These are phyloP conservation scores for Gracilaria gracilis DNA, from an alignment of 23 red algal genomes.

Conservation along the genomic window DNA sequence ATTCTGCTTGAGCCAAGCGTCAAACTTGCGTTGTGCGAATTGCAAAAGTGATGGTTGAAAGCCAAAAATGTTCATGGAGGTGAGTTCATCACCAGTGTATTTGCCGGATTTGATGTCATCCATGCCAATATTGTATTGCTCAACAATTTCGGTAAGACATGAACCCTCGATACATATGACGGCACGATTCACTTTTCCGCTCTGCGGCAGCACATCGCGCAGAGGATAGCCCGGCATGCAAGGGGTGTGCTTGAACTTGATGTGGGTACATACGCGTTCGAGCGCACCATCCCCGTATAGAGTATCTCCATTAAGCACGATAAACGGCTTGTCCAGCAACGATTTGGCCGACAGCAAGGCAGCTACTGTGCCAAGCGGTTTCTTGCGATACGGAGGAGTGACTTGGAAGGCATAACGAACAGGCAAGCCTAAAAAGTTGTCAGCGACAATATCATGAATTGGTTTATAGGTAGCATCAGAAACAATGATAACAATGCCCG, in stretches of 20 bases:
- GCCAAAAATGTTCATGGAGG: slow-evolving; percentile 95
- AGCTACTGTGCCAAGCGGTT: slow-evolving; percentile 93
- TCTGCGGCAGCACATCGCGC: slow-evolving; percentile 81
- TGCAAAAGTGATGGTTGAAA: slow-evolving; percentile 70
- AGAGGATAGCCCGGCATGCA: slow-evolving; percentile 95
- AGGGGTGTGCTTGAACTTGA: slow-evolving; percentile 51
- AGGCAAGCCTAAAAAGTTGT: slow-evolving; percentile 77
- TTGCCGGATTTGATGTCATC: slow-evolving; percentile 76
- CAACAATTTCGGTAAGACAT: slow-evolving; percentile 79
- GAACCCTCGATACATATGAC: slow-evolving; percentile 67
- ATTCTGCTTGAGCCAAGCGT: slow-evolving; percentile 53
- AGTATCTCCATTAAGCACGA: slow-evolving; percentile 92
- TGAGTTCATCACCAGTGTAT: slow-evolving; percentile 91
- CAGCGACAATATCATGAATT: slow-evolving; percentile 75
- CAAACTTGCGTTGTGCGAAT: slow-evolving; percentile 76
- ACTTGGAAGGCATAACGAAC: slow-evolving; percentile 76
- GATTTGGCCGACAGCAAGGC: slow-evolving; percentile 79
- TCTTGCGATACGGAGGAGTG: slow-evolving; percentile 77
- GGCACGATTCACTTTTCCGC: slow-evolving; percentile 85
- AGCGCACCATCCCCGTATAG: slow-evolving; percentile 86
- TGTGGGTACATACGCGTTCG: slow-evolving; percentile 67
- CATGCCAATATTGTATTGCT: slow-evolving; percentile 89
- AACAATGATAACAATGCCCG: slow-evolving; percentile 83
- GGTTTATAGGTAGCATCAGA: slow-evolving; percentile 68
- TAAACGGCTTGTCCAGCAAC: slow-evolving; percentile 68